Evolutionary conservation across 2,329 filamentous ascomycete genomes (phyloP).

Genomic region (Zymoseptoria crescenta): DNA sequence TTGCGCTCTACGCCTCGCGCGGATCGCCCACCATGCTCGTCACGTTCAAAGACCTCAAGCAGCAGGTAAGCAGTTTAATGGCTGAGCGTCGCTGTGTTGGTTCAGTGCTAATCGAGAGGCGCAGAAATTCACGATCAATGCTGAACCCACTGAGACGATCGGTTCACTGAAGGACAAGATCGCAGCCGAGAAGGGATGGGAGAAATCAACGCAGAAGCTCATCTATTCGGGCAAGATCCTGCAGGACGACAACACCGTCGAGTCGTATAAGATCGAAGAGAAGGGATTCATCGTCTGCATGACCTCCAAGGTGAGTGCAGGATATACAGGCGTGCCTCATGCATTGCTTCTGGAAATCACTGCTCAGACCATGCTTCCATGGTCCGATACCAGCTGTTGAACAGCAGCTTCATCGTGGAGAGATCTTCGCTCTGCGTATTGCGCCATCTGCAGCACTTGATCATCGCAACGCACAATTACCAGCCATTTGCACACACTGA

Average conservation of each 20-base stretch:
- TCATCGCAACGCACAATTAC: background rate
- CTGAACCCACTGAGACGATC: slow-evolving; percentile 85
- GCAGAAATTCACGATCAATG: slow-evolving; percentile 96
- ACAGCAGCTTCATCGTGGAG: too few species aligned
- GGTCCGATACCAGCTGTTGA: too few species aligned
- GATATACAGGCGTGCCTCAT: background rate
- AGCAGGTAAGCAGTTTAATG: slow-evolving; percentile 39
- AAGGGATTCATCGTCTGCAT: slow-evolving; percentile 99
- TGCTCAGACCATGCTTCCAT: too few species aligned
- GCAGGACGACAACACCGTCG: slow-evolving; percentile 93
- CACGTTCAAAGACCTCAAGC: slow-evolving; percentile 86
- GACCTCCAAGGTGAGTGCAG: slow-evolving; percentile 70
- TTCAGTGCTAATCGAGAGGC: too few species aligned
- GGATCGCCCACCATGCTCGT: slow-evolving; percentile 50
- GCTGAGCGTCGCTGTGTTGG: too few species aligned
- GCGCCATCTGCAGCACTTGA: background rate
- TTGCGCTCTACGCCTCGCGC: background rate
- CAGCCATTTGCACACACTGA: slow-evolving; percentile 1
- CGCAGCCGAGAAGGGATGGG: slow-evolving; percentile 86
- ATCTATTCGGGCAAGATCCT: slow-evolving; percentile 99
- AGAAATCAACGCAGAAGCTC: slow-evolving; percentile 81
- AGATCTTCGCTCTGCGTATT: background rate
- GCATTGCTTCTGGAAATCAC: background rate
- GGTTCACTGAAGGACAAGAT: slow-evolving; percentile 90
- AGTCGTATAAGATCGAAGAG: slow-evolving; percentile 97